phyloP scores from a whole-genome alignment of 441 rosid species.

The Populus trichocarpa region DNA sequence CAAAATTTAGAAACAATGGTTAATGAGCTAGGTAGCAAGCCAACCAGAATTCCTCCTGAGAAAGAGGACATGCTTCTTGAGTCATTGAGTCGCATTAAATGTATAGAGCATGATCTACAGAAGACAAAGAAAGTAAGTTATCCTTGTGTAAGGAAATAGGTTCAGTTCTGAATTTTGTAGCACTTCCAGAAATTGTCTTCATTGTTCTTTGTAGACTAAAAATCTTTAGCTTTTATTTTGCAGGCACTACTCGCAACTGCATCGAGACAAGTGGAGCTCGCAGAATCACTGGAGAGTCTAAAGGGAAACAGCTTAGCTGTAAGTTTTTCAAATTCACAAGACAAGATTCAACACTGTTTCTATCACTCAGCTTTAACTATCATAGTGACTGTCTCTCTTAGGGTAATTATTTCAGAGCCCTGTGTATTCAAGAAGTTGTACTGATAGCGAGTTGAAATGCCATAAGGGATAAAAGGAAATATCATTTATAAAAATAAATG shows the following conservation, averaged over 20 bases:
- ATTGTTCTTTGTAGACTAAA: background rate
- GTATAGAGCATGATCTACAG: constrained; percentile 83
- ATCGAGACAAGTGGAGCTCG: constrained; percentile 87
- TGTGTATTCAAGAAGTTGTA: background rate
- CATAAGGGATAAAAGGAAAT: background rate
- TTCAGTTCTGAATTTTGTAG: background rate
- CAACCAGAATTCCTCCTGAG: constrained; percentile 74
- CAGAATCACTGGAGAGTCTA: constrained; percentile 73
- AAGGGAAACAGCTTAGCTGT: constrained; percentile 52
- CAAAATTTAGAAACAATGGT: constrained; percentile 71
- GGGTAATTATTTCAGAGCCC: background rate
- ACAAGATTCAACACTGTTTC: background rate
- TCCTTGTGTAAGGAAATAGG: constrained; percentile 8
- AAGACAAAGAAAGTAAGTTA: constrained; percentile 67
- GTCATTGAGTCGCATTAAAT: constrained; percentile 74
- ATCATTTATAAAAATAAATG: background rate
- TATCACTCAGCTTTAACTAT: background rate
- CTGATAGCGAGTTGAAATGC: background rate
- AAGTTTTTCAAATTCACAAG: constrained; percentile 30
- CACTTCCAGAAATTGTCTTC: background rate
- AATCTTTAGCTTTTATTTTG: constrained; percentile 19
- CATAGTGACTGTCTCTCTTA: background rate
- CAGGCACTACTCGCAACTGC: constrained; percentile 91
- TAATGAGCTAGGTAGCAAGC: constrained; percentile 61
- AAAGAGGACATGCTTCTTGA: constrained; percentile 86